Conservation (phyloP, 106 monocot species). For the Apostasia shenzhenica region DNA sequence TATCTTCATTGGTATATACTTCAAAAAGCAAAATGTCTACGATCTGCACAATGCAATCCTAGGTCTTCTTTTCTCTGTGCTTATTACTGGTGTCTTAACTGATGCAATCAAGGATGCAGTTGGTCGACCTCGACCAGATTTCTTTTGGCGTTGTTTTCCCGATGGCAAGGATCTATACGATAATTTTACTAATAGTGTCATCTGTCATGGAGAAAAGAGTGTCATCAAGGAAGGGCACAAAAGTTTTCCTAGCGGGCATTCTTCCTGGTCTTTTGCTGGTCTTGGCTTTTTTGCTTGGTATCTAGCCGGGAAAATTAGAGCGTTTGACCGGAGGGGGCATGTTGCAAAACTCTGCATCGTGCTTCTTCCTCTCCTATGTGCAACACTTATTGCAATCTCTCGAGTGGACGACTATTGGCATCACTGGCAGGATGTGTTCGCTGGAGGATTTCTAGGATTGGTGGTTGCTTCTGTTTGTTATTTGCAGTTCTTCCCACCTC, state of each 20-base stretch:
- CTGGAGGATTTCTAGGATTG: too few relatives aligned
- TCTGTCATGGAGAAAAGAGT: conserved; percentile 52
- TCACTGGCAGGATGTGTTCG: too few relatives aligned
- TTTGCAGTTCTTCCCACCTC: too few relatives aligned
- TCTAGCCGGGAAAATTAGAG: too few relatives aligned
- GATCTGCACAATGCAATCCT: conserved; percentile 82
- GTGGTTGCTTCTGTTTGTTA: too few relatives aligned
- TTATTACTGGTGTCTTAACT: conserved; percentile 79
- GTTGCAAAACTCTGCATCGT: too few relatives aligned
- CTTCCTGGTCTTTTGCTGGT: conserved; percentile 12
- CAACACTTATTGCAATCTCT: too few relatives aligned
- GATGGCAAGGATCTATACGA: conserved; percentile 55
- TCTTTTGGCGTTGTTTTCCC: conserved; percentile 84
- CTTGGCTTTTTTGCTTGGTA: too few relatives aligned
- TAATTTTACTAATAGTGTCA: conserved; percentile 39
- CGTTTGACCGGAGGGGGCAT: too few relatives aligned
- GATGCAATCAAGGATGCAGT: conserved; percentile 15
- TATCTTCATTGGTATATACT: not conserved
- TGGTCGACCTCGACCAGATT: conserved; percentile 80
- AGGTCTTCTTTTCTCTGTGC: conserved; percentile 54
- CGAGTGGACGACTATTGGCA: too few relatives aligned
- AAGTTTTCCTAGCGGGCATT: conserved; percentile 69
- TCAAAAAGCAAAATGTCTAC: conserved; percentile 54
- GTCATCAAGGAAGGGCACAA: conserved; percentile 79
- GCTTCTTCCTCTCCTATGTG: too few relatives aligned